phyloP scores from a whole-genome alignment of 2,329 filamentous ascomycete genomes.

The Hysterium pulicare region DNA sequence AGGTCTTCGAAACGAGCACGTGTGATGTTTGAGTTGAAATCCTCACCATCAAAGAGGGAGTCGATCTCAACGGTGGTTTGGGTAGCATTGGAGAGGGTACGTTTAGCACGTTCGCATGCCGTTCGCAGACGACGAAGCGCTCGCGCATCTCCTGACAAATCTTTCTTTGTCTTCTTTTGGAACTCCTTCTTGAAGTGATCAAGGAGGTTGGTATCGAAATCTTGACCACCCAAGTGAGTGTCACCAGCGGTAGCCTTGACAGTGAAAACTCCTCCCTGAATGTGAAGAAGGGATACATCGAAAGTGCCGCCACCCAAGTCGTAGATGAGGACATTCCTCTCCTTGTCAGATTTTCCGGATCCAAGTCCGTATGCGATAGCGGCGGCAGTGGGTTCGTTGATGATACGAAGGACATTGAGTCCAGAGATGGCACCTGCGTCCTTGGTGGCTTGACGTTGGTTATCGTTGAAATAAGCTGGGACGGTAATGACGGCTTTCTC shows the following conservation, averaged over 20 bases:
- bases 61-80: slow-evolving; percentile 98
- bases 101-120: slow-evolving; percentile 99
- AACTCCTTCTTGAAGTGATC: slow-evolving; percentile 98
- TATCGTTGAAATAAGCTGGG: slow-evolving; percentile 99
- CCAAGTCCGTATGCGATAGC: slow-evolving; percentile 98
- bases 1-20: slow-evolving; percentile 99
- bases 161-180: slow-evolving; percentile 71
- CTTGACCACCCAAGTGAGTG: slow-evolving; percentile 91
- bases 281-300: slow-evolving; percentile 98
- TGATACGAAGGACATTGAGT: slow-evolving; percentile 98
- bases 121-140: slow-evolving; percentile 94
- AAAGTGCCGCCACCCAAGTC: slow-evolving; percentile 99
- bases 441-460: slow-evolving; percentile 99
- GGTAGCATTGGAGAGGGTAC: slow-evolving; percentile 94
- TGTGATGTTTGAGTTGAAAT: slow-evolving; percentile 96
- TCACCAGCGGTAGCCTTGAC: slow-evolving; percentile 98
- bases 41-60: slow-evolving; percentile 95
- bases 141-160: slow-evolving; percentile 74
- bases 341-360: slow-evolving; percentile 90
- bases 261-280: slow-evolving; percentile 98
- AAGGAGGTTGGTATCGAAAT: slow-evolving; percentile 94
- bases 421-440: slow-evolving; percentile 96
- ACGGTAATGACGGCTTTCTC: slow-evolving; percentile 99
- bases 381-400: slow-evolving; percentile 98
- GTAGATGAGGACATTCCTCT: slow-evolving; percentile 99